phyloP scores from a whole-genome alignment of 2,329 filamentous ascomycete species.

The Trichophyton verrucosum region DNA sequence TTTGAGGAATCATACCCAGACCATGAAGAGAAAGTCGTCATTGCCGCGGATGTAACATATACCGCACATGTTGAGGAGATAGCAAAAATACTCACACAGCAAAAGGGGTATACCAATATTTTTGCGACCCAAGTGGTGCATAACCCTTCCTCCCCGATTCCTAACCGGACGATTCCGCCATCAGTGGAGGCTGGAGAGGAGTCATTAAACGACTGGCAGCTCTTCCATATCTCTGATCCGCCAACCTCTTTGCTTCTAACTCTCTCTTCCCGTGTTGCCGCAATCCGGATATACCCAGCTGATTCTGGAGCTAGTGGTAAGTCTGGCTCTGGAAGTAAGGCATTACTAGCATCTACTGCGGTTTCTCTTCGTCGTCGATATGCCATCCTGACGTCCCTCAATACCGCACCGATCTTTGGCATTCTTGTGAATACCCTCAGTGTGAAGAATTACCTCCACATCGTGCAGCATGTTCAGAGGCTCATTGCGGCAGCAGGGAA shows the following conservation, averaged over 20 bases:
- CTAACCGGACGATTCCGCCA: constrained; percentile 62
- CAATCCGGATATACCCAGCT: constrained; percentile 65
- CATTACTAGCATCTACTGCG: constrained; percentile 40
- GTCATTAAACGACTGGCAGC: constrained; percentile 51
- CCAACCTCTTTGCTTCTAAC: constrained; percentile 74
- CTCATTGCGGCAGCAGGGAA: constrained; percentile 72
- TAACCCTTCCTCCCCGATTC: constrained; percentile 66
- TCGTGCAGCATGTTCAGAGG: constrained; percentile 59
- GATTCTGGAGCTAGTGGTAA: constrained; percentile 18
- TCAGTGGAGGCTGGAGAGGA: constrained; percentile 35
- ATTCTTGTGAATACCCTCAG: constrained; percentile 93
- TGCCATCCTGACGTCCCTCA: constrained; percentile 67
- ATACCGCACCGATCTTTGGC: constrained; percentile 72
- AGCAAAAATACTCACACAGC: constrained; percentile 39
- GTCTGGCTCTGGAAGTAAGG: constrained; percentile 22
- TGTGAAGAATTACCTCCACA: constrained; percentile 76
- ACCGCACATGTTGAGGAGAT: constrained; percentile 58
- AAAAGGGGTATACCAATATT: constrained; percentile 55
- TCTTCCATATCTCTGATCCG: constrained; percentile 78
- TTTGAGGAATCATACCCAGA: constrained; percentile 60
- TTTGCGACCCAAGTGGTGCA: constrained; percentile 61
- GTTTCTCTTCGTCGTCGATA: constrained; percentile 68
- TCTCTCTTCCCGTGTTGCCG: constrained; percentile 66
- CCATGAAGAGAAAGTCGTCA: constrained; percentile 50
- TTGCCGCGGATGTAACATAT: constrained; percentile 87